Base-by-base conservation (phyloP, 148 eudicot genomes). In the Simmondsia chinensis region DNA sequence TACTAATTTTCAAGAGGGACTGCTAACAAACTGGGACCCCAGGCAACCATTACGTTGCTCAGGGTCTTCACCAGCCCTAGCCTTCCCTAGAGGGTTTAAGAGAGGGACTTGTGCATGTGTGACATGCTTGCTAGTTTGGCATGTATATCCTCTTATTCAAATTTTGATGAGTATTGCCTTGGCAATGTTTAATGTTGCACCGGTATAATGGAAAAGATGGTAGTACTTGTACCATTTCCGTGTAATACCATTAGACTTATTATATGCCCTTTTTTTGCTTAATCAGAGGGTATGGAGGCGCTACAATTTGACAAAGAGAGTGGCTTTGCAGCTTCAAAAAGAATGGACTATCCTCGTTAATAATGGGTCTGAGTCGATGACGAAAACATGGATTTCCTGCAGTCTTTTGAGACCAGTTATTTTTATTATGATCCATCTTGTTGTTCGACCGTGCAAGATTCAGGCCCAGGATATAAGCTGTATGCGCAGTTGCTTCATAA, bases 241-340 rank as follows among this genome's bases (percentile, higher is more conserved):
- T 9, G 10, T n/a, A 12, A 28, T 31, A 9, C 21, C 17, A 23
- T 53, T 39, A 33, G 29, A 23, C 2, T 53, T 21, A 46, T 13
- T 33, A 10, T 31, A 36, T 30, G 12, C 39, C 22, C 13, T 13
- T 34, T 14, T n/a, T 23, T 39, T 34, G 23, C 58, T 29, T 44
- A 64, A 57, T 35, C 70, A 88, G 97, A 88, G 80, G 59, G 80
- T 77, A 54, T 88, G 97, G 97, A 75, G 94, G 65, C 66, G 94
- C 33, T 66, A 80, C 48, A 52, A 37, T 59, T 60, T 52, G 16
- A 68, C 68, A 19, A 75, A 66, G 72, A 54, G 25, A 52, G 55
- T 51, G 20, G 81, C 97, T 13, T 53, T 68, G 61, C 71, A 63
- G 63, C 56, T 83, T 65, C 84, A 52, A 63, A 47, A 68, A 34